A percentile compares a stretch with the other conserved stretches of the same genome.
phyloP scores from a whole-genome alignment of 139 green algal genomes.

The Picochlorum sp. region DNA sequence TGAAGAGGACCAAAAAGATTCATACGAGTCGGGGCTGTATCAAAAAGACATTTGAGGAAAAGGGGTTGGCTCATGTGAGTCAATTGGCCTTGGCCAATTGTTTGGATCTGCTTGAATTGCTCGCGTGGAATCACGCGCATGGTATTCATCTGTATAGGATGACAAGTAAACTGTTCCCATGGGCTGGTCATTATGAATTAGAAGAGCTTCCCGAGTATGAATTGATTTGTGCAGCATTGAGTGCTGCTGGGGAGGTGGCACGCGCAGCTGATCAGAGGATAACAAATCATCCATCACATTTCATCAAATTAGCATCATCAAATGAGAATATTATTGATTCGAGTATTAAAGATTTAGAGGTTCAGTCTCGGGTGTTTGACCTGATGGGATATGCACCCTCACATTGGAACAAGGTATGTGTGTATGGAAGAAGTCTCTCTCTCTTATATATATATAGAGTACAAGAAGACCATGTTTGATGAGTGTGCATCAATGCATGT shows the following conservation, averaged over 20 bases:
- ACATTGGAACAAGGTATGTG: constrained; percentile 43
- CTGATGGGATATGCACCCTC: constrained; percentile 50
- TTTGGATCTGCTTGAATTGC: constrained; percentile 27
- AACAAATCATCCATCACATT: constrained; percentile 52
- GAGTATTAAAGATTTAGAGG: constrained; percentile 48
- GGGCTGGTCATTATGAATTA: constrained; percentile 36
- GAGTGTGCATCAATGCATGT: too few species aligned
- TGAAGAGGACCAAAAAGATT: not conserved
- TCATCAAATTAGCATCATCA: constrained; percentile 30
- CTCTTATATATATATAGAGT: too few species aligned
- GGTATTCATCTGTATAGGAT: constrained; percentile 49
- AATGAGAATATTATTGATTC: constrained; percentile 12
- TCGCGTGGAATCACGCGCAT: constrained; percentile 48
- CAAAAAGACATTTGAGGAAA: constrained; percentile 22
- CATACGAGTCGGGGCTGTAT: constrained; percentile 22
- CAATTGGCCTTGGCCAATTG: constrained; percentile 44
- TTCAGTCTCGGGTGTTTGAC: constrained; percentile 50
- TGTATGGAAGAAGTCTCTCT: not conserved
- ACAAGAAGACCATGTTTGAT: too few species aligned
- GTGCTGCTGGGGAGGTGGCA: constrained; percentile 36
- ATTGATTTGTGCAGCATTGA: constrained; percentile 39
- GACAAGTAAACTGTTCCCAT: constrained; percentile 41
- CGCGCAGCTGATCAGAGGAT: constrained; percentile 36
- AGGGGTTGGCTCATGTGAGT: constrained; percentile 40
- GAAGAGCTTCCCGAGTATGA: constrained; percentile 49